Evolutionary conservation across 768 basidiomycete genomes (phyloP).

Genomic region (Chalciporus piperatus): DNA sequence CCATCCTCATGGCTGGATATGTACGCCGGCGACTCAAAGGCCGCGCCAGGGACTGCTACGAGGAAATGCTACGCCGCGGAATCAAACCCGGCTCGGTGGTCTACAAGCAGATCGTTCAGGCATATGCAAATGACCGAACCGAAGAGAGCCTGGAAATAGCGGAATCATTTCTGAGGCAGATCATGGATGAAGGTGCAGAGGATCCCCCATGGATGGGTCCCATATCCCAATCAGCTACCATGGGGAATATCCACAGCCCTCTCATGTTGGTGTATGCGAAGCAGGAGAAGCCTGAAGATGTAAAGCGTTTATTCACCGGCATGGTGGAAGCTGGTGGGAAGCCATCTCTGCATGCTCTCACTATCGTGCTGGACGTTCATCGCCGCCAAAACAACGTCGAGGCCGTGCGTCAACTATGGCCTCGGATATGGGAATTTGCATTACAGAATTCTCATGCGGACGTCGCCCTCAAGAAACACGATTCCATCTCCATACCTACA

Average conservation of each 20-base stretch:
- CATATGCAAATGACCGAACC: conserved; percentile 51
- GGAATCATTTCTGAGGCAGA: conserved; percentile 57
- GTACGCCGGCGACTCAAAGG: conserved; percentile 51
- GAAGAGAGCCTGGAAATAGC: conserved; percentile 56
- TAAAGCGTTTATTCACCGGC: conserved; percentile 55
- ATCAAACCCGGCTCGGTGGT: conserved; percentile 69
- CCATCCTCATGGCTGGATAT: conserved; percentile 73
- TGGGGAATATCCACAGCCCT: conserved; percentile 59
- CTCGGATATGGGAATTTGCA: conserved; percentile 60
- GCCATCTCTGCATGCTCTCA: conserved; percentile 58
- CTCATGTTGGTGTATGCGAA: conserved; percentile 53
- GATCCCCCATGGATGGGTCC: conserved; percentile 39
- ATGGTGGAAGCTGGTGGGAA: conserved; percentile 52
- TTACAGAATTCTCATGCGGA: conserved; percentile 37
- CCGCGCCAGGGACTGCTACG: conserved; percentile 62
- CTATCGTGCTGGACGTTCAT: conserved; percentile 70
- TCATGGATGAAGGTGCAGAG: conserved; percentile 39
- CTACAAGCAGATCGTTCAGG: conserved; percentile 61
- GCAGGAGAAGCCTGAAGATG: conserved; percentile 45
- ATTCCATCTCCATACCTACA: conserved; percentile 1
- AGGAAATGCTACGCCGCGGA: conserved; percentile 65
- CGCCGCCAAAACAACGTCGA: conserved; percentile 55
- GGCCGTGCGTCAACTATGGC: conserved; percentile 63
- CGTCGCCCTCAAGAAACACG: conserved; percentile 31
- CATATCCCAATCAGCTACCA: conserved; percentile 39